These are phyloP conservation scores for Trypanosoma platydactyli DNA, from an alignment of 208 protist species.

Conservation along the genomic window DNA sequence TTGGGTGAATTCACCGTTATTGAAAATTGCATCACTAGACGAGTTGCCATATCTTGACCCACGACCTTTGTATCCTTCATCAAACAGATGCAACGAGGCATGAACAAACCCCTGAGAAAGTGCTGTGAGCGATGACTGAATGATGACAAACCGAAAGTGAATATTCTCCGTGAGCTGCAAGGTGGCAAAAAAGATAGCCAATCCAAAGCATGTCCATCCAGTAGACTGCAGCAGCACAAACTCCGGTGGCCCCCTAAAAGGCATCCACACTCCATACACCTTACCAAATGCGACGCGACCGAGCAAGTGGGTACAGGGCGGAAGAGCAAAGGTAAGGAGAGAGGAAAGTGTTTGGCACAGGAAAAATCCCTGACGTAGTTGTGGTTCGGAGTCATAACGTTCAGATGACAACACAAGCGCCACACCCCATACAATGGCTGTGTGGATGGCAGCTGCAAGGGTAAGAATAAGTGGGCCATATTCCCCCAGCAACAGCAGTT, in stretches of 20 bases:
- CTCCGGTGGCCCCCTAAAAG: slow-evolving; percentile 51
- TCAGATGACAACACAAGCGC: slow-evolving; percentile 26
- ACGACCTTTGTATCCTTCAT: slow-evolving; percentile 19
- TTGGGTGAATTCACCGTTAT: slow-evolving; percentile 4
- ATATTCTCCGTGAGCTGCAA: slow-evolving; percentile 49
- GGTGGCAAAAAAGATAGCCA: slow-evolving; percentile 59
- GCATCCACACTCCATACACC: slow-evolving; percentile 64
- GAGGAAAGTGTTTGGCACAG: slow-evolving; percentile 35
- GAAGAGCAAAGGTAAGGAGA: slow-evolving; percentile 56
- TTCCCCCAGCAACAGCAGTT: slow-evolving; percentile 14
- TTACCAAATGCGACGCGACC: slow-evolving; percentile 57
- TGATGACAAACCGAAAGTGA: slow-evolving; percentile 47
- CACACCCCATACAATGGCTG: slow-evolving; percentile 22
- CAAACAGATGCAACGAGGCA: slow-evolving; percentile 61
- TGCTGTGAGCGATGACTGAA: slow-evolving; percentile 36
- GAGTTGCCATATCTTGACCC: not conserved
- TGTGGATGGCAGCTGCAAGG: slow-evolving; percentile 22
- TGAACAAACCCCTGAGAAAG: slow-evolving; percentile 74
- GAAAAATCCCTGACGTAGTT: slow-evolving; percentile 27
- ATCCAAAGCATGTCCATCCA: slow-evolving; percentile 62
- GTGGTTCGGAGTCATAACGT: slow-evolving; percentile 2
- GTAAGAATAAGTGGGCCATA: slow-evolving; percentile 34
- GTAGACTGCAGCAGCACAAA: slow-evolving; percentile 61
- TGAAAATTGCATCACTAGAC: not conserved
- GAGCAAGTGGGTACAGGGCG: slow-evolving; percentile 64